Evolutionary conservation across 345 rosid genomes (phyloP).

Genomic region (Murraya paniculata): DNA sequence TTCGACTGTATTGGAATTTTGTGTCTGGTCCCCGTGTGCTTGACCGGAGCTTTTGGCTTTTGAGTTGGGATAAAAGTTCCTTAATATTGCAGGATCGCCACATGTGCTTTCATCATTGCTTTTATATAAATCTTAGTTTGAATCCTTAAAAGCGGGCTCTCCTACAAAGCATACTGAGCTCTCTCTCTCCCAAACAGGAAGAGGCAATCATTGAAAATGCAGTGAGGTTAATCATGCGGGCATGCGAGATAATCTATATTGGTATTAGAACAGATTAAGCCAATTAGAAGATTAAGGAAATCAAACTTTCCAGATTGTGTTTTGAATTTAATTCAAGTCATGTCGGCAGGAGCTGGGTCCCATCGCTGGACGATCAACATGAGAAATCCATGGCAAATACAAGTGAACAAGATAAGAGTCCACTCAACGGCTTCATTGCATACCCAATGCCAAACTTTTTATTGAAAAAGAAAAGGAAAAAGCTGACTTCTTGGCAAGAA

Average conservation of each 20-base stretch:
- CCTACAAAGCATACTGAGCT: background rate
- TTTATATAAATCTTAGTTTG: slow-evolving; percentile 3
- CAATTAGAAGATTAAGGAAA: background rate
- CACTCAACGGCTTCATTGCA: background rate
- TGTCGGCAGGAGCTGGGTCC: background rate
- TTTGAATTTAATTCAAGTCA: background rate
- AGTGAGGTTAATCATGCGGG: slow-evolving; percentile 18
- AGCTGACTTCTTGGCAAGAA: background rate
- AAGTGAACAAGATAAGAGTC: background rate
- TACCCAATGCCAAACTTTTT: background rate
- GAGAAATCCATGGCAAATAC: background rate
- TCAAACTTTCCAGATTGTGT: background rate
- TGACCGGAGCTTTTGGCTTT: slow-evolving; percentile 17
- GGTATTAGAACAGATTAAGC: background rate
- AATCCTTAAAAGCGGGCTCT: slow-evolving; percentile 6
- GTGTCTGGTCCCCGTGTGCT: slow-evolving; percentile 15
- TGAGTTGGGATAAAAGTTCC: slow-evolving; percentile 13
- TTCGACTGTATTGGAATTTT: slow-evolving; percentile 11
- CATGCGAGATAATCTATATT: background rate
- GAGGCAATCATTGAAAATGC: slow-evolving; percentile 13
- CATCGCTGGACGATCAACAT: background rate
- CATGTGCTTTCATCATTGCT: slow-evolving; percentile 12
- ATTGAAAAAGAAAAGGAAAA: background rate
- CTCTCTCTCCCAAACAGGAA: slow-evolving; percentile 14
- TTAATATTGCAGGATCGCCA: slow-evolving; percentile 18